A percentile compares a stretch with the other conserved stretches of the same genome.
phyloP scores from a whole-genome alignment of 2,329 filamentous ascomycete genomes.

The Colletotrichum sp. region DNA sequence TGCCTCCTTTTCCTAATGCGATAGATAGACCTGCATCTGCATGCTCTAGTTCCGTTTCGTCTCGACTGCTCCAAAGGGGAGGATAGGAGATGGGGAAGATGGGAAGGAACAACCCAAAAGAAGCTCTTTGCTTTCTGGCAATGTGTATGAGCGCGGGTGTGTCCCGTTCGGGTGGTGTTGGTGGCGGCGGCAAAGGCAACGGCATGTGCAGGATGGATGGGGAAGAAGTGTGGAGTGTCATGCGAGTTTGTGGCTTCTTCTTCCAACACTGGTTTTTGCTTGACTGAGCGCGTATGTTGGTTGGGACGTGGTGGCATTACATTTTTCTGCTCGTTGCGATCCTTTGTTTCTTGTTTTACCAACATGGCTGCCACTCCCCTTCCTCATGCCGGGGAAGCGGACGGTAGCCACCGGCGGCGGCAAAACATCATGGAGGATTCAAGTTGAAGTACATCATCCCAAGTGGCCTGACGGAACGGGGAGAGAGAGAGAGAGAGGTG shows the following conservation, averaged over 20 bases:
- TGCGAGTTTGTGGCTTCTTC: background rate
- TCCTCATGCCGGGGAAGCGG: background rate
- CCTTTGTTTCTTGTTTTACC: background rate
- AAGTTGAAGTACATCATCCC: background rate
- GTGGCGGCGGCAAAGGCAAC: background rate
- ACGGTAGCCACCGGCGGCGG: background rate
- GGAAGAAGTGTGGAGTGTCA: background rate
- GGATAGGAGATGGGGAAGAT: background rate
- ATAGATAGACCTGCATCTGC: background rate
- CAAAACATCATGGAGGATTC: background rate
- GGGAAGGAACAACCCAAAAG: background rate
- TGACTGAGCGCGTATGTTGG: background rate
- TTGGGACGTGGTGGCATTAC: background rate
- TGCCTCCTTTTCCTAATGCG: background rate
- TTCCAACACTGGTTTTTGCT: background rate
- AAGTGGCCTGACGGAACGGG: background rate
- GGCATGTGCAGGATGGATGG: background rate
- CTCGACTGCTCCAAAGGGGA: background rate
- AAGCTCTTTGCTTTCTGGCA: background rate
- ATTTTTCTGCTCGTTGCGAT: background rate
- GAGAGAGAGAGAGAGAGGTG: background rate
- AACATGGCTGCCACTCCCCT: background rate
- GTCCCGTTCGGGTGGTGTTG: background rate
- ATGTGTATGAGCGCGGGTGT: background rate
- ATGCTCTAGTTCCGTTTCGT: background rate